phyloP scores from a whole-genome alignment of 2,329 filamentous ascomycete species.

The Arthrobotrys sphaeroides region DNA sequence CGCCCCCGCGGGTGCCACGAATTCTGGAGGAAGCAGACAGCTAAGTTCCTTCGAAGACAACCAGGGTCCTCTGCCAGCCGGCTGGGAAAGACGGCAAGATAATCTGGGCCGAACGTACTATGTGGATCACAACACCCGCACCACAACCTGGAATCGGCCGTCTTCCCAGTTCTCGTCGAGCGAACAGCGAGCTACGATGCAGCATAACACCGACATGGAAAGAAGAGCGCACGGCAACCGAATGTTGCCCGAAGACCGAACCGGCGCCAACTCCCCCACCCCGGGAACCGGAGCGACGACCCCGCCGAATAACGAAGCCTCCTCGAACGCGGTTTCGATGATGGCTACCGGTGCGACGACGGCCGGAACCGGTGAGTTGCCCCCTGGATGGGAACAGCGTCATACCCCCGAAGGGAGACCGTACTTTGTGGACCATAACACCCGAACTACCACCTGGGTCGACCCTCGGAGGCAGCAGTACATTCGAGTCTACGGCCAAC shows the following conservation, averaged over 20 bases:
- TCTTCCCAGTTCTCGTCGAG: slow-evolving; percentile 79
- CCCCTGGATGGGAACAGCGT: slow-evolving; percentile 94
- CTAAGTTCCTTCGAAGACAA: slow-evolving; percentile 95
- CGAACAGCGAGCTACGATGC: slow-evolving; percentile 79
- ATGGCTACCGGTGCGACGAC: slow-evolving; percentile 95
- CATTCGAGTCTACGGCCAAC: slow-evolving; percentile 96
- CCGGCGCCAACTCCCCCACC: slow-evolving; percentile 89
- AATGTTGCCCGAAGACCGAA: slow-evolving; percentile 93
- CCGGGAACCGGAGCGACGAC: slow-evolving; percentile 63
- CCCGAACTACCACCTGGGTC: slow-evolving; percentile 97
- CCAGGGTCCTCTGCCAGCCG: slow-evolving; percentile 89
- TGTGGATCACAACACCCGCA: slow-evolving; percentile 95
- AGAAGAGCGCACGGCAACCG: slow-evolving; percentile 93
- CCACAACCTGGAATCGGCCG: slow-evolving; percentile 94
- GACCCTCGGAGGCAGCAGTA: slow-evolving; percentile 97
- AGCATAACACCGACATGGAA: slow-evolving; percentile 91
- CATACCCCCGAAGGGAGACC: slow-evolving; percentile 93
- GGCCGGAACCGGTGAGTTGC: slow-evolving; percentile 91
- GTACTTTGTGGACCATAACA: slow-evolving; percentile 99
- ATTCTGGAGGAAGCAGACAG: slow-evolving; percentile 65
- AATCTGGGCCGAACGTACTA: slow-evolving; percentile 96
- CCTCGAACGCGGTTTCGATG: slow-evolving; percentile 77
- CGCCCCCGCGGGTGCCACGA: slow-evolving; percentile 57
- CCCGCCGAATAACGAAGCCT: slow-evolving; percentile 60
- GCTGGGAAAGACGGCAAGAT: slow-evolving; percentile 96